Evolutionary conservation across 73 alveolate genomes (phyloP).

Genomic region (Symbiodinium natans): DNA sequence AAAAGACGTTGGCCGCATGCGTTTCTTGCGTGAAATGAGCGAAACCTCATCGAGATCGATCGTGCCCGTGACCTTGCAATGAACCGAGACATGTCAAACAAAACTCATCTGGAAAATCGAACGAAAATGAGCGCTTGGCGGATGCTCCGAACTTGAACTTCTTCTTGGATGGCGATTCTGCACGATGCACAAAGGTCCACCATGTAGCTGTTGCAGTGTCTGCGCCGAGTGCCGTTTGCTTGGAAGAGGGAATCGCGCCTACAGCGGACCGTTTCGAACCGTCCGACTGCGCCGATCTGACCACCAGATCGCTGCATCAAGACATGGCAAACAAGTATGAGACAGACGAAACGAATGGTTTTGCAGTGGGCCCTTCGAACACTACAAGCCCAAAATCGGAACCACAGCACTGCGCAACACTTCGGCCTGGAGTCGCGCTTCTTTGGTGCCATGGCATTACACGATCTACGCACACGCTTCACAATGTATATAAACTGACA

Average conservation of each 20-base stretch:
- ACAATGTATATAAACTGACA: too few relatives aligned
- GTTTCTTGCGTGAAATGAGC: too few relatives aligned
- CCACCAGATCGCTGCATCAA: background rate
- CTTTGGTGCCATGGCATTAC: constrained; percentile 92
- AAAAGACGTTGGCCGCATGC: background rate
- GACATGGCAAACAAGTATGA: background rate
- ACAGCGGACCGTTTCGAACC: background rate
- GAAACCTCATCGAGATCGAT: background rate
- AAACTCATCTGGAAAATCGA: background rate
- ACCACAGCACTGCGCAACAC: background rate
- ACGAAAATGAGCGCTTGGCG: background rate
- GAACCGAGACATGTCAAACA: background rate
- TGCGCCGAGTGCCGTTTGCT: background rate
- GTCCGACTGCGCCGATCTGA: background rate
- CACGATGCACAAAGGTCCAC: background rate
- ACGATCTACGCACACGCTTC: too few relatives aligned
- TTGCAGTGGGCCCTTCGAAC: background rate
- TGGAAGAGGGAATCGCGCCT: background rate
- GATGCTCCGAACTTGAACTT: background rate
- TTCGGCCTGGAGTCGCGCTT: constrained; percentile 40
- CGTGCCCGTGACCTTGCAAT: background rate
- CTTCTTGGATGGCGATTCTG: constrained; percentile 17
- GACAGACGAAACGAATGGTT: background rate
- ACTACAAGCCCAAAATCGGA: background rate
- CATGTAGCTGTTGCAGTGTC: background rate